phyloP scores from a whole-genome alignment of 2,329 filamentous ascomycete species.

The Fusarium liriodendri region DNA sequence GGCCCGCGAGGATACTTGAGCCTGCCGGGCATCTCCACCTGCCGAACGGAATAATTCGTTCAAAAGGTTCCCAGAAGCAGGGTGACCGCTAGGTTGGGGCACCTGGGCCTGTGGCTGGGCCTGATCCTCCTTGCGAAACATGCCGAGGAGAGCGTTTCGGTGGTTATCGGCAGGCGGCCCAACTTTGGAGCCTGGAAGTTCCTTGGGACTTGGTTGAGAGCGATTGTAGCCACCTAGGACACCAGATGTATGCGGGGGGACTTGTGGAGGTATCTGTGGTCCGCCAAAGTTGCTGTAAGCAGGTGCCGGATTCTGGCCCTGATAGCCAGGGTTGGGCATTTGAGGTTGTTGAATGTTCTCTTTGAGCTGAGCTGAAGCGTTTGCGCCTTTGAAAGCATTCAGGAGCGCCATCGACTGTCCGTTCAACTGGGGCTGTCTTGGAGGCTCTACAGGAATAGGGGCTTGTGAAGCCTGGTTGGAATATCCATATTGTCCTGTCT shows the following conservation, averaged over 20 bases:
- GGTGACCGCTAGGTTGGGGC: conserved; percentile 14
- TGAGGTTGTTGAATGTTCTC: conserved; percentile 34
- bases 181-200: conserved; percentile 44
- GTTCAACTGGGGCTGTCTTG: conserved; percentile 48
- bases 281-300: conserved; percentile 20
- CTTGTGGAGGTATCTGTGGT: conserved; percentile 18
- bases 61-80: conserved; percentile 31
- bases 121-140: conserved; percentile 61
- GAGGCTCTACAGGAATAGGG: conserved; percentile 17
- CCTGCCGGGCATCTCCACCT: conserved; percentile 13
- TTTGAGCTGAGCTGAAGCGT: conserved; percentile 30
- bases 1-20: conserved; percentile 25
- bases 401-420: conserved; percentile 58
- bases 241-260: conserved; percentile 14
- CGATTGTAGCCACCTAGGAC: conserved; percentile 13
- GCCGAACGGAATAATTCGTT: conserved; percentile 35
- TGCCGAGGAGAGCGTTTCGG: conserved; percentile 61
- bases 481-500: conserved; percentile 42
- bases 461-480: conserved; percentile 30
- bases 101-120: conserved; percentile 15
- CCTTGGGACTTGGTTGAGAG: conserved; percentile 42
- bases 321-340: conserved; percentile 8
- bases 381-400: conserved; percentile 56
- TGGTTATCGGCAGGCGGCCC: conserved; percentile 49
- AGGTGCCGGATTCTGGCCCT: conserved; percentile 22